Conservation (phyloP, 148 eudicot species). For the Simmondsia chinensis region DNA sequence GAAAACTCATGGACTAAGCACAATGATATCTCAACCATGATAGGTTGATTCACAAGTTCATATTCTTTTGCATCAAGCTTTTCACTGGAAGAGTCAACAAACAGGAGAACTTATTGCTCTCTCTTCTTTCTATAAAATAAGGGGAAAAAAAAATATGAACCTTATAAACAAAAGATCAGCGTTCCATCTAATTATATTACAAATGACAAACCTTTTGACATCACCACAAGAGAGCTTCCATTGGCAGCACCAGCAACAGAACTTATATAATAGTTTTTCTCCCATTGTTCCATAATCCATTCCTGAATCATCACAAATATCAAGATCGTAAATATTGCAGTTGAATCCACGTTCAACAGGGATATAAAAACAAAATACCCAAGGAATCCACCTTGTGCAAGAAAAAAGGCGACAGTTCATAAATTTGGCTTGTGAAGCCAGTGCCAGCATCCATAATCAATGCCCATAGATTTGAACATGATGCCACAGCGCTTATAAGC, state of each 20-base stretch:
- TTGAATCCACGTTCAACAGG: background rate
- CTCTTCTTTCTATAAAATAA: too few species aligned
- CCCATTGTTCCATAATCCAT: constrained; percentile 98
- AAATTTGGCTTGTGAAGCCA: constrained; percentile 60
- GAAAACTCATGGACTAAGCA: too few species aligned
- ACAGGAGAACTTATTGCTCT: too few species aligned
- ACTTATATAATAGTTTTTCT: constrained; percentile 77
- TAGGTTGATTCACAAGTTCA: too few species aligned
- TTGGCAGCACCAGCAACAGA: constrained; percentile 72
- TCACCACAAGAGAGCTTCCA: constrained; percentile 88
- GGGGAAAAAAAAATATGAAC: too few species aligned
- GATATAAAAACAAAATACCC: background rate
- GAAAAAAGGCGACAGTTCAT: constrained; percentile 67
- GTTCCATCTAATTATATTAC: constrained; percentile 2
- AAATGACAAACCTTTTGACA: constrained; percentile 67
- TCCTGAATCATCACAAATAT: constrained; percentile 32
- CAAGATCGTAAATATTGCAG: background rate
- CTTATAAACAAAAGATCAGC: too few species aligned
- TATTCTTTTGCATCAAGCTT: too few species aligned
- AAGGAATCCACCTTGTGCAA: constrained; percentile 57
- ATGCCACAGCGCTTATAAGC: constrained; percentile 67
- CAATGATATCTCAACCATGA: too few species aligned
- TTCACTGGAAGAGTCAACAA: too few species aligned
- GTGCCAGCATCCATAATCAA: constrained; percentile 95
- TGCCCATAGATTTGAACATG: constrained; percentile 83